Base-by-base conservation (phyloP, 192 early-diverging fungal genomes). In the Coemansia aciculifera region DNA sequence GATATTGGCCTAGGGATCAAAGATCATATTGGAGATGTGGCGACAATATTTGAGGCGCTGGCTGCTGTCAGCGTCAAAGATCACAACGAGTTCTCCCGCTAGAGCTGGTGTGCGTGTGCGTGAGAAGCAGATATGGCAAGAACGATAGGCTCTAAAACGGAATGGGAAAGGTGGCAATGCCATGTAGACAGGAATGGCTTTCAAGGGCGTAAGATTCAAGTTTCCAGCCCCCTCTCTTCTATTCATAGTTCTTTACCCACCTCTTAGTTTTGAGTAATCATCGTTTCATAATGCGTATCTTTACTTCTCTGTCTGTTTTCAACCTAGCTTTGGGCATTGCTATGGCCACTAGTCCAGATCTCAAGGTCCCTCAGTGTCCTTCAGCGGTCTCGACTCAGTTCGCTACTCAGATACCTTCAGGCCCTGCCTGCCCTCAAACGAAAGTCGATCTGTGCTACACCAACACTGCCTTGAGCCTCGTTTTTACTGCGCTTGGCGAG, bases 361-460 rank as follows among this genome's bases (percentile, higher is more conserved):
- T 80, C 0, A 31, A 29, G n/a, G 81, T 83, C 13, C 81, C 81
- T 24, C 31, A 56, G 12, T 83, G 81, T 27, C 81, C 81, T 5
- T 43, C 67, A 7, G 67, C 39, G 1, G 43, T 69, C 1, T 31
- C 73, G 2, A 46, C 70, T 27, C 68, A 62, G 64, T 83, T 83
- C 24, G 73, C 63, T 6, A 67, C 64, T 11, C 69, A 62, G 11
- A 69, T 83, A 23, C 81, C 81, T 12, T 62, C 21, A 10, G 61
- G 56, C 32, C n/a, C 63, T 2, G 65, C 77, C 24, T 83, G 75
- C 49, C 81, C 81, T 1, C 23, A 15, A 13, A 83, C 81, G 5
- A 37, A 37, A 7, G 81, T 83, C 13, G 67, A 69, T 31, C 44
- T 83, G 21, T 83, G 81, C 72, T 83, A 83, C 67, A 83, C 81